Evolutionary conservation across 1,284 basidiomycete species (phyloP), one percentile per base, ranked within the genome.

Genomic region (Malassezia restricta): DNA sequence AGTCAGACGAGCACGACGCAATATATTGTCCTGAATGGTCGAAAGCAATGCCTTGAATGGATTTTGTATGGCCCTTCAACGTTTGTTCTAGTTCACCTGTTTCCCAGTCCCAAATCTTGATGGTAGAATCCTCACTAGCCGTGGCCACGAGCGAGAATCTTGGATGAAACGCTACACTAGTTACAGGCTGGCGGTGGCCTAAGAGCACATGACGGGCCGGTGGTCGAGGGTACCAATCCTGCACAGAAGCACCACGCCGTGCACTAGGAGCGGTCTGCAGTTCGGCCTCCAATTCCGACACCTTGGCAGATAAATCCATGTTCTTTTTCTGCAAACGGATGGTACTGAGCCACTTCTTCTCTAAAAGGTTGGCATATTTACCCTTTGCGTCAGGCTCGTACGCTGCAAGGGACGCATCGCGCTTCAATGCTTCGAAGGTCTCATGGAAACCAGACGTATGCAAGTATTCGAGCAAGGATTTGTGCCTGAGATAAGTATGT

Each of bases 21-120:
- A 91, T 76, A 29, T 84, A 75, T 61, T 81, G 81, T 24, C 88
- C 88, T 74, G 85, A 87, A 57, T 81, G 79, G 73, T 91, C 87
- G 71, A 86, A 92, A 67, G 89, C 86, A 44, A 87, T 81, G 74
- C 90, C 87, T 71, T 82, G 82, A 15, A 92, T 84, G 15, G 84
- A 81, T 70, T 87, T 87, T 33, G 88, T 91, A 76, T 92, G 88
- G 0, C 88, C 87, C 75, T 91, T 92, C 54, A 92, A 76, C 7
- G 89, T 91, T 54, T 86, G 76, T 73, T 92, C 89, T 66, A 90
- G 85, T 61, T 91, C 88, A 27, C 88, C 88, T 35, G 85, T 85
- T 71, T 92, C 88, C 87, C 88, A 92, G 70, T 92, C 88, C 87
- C 88, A 91, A 46, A 92, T 81, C 76, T 91, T 91, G 64, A 91